Evolutionary conservation across 495 filamentous ascomycete genomes (phyloP).

Genomic region (Massariosphaeria phaeospora): DNA sequence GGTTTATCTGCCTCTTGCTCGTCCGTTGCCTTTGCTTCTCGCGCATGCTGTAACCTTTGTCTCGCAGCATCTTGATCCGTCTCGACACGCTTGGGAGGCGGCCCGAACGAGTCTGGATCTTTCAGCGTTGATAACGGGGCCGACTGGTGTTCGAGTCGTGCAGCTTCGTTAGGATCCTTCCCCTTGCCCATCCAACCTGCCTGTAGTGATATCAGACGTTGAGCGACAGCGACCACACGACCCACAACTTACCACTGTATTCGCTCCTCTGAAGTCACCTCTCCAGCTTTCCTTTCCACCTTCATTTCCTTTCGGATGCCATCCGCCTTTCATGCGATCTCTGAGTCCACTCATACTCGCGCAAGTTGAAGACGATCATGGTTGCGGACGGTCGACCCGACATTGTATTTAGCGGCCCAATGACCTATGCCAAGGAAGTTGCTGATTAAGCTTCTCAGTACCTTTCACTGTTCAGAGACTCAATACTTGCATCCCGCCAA

Average conservation of each 20-base stretch:
- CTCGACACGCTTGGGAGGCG: conserved; percentile 67
- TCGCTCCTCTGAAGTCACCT: conserved; percentile 33
- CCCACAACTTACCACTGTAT: conserved; percentile 33
- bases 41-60: conserved; percentile 16
- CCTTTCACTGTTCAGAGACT: neutral
- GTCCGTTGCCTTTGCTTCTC: conserved; percentile 27
- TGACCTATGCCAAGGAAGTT: conserved; percentile 7
- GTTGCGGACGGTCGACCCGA: neutral
- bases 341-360: conserved; percentile 21
- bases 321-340: conserved; percentile 34
- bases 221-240: no score
- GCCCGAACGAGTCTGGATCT: conserved; percentile 78
- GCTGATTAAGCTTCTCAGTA: no score
- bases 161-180: conserved; percentile 43
- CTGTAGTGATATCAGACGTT: conserved; percentile 19
- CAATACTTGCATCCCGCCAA: neutral
- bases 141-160: conserved; percentile 51
- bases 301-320: conserved; percentile 35
- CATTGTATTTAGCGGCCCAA: neutral
- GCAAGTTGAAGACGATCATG: neutral
- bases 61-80: conserved; percentile 44
- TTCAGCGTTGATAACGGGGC: conserved; percentile 70
- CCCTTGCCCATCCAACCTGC: conserved; percentile 43
- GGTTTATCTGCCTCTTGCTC: conserved; percentile 41
- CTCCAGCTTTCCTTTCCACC: conserved; percentile 33